Evolutionary conservation across 495 filamentous ascomycete genomes (phyloP).

Genomic region (Penicillium cosmopolitanum): DNA sequence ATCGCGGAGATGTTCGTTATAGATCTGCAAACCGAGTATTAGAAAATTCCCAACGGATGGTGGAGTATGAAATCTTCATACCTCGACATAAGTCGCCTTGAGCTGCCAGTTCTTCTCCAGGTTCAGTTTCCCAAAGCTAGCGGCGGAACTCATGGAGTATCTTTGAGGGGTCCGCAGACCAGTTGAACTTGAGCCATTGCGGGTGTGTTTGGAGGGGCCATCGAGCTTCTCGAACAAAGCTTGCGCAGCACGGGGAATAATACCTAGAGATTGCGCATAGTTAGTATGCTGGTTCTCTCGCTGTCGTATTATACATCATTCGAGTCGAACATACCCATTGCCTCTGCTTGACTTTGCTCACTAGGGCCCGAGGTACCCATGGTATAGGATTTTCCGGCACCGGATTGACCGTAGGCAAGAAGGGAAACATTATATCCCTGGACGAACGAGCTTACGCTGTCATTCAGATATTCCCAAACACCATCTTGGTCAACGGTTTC

Average conservation of each 20-base stretch:
- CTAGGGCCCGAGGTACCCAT: conserved; percentile 94
- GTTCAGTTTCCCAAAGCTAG: conserved; percentile 51
- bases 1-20: conserved; percentile 95
- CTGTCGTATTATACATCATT: background rate
- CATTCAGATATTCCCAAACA: conserved; percentile 91
- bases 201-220: conserved; percentile 51
- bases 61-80: conserved; percentile 31
- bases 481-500: conserved; percentile 85
- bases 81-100: conserved; percentile 95
- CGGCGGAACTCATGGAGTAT: conserved; percentile 69
- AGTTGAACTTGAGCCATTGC: conserved; percentile 61
- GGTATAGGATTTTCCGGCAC: conserved; percentile 98
- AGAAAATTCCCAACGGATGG: background rate
- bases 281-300: conserved; percentile 6
- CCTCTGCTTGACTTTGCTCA: conserved; percentile 73
- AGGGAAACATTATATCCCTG: conserved; percentile 99
- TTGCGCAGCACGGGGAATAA: conserved; percentile 88
- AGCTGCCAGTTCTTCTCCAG: conserved; percentile 87
- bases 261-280: conserved; percentile 85
- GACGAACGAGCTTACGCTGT: conserved; percentile 87
- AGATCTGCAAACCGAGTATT: conserved; percentile 62
- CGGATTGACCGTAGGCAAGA: conserved; percentile 98
- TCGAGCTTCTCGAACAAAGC: conserved; percentile 89
- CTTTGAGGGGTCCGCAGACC: conserved; percentile 80
- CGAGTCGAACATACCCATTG: conserved; percentile 71